These are phyloP conservation scores for Bromus sterilis DNA, from an alignment of 176 grass and related monocot genomes.

Conservation along the genomic window DNA sequence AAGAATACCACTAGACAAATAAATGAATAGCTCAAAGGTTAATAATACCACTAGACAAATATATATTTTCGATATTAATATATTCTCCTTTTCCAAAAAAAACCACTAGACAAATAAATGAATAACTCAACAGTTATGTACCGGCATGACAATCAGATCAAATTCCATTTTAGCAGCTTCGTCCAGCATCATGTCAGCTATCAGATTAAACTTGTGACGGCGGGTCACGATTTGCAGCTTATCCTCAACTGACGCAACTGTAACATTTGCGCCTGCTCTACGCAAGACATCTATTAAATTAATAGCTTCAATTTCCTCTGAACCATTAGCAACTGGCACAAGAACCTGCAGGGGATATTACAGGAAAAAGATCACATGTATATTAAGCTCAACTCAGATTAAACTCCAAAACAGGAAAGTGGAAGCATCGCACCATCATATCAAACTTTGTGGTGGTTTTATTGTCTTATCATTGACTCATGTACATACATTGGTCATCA, in stretches of 20 bases:
- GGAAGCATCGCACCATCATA: background rate
- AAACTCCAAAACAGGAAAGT: constrained; percentile 12
- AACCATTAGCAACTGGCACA: constrained; percentile 93
- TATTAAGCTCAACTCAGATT: background rate
- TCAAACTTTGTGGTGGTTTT: background rate
- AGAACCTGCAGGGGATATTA: constrained; percentile 46
- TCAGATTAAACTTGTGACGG: constrained; percentile 73
- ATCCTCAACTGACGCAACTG: constrained; percentile 72
- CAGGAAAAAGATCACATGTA: background rate
- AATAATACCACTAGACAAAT: no score
- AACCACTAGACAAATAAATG: background rate
- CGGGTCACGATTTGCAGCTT: constrained; percentile 71
- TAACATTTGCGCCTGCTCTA: constrained; percentile 77
- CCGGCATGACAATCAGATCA: constrained; percentile 89
- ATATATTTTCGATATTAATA: no score
- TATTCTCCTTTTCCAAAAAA: no score
- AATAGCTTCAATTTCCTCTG: constrained; percentile 88
- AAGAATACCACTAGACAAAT: background rate
- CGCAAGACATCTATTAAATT: constrained; percentile 78
- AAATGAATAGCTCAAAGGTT: background rate
- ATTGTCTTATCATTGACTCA: background rate
- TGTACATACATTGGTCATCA: background rate
- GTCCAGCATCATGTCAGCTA: constrained; percentile 76
- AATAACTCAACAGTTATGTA: constrained; percentile 14
- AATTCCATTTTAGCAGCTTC: constrained; percentile 67